Conservation (phyloP, 768 basidiomycete species). For the Mycena olivaceomarginata region DNA sequence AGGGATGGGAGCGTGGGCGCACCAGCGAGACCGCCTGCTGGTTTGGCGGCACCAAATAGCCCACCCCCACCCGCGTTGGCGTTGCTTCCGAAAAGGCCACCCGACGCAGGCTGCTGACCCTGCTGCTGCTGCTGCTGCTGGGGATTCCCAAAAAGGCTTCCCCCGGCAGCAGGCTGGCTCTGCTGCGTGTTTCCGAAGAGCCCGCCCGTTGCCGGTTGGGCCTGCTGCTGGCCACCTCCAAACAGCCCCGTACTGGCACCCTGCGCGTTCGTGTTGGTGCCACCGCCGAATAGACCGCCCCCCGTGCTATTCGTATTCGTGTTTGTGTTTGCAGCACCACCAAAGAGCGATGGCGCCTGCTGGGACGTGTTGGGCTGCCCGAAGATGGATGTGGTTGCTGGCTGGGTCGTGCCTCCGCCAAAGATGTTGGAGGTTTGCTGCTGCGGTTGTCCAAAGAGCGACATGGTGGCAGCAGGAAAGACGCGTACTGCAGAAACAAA, state of each 20-base stretch:
- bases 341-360: constrained; percentile 43
- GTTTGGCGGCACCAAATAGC: constrained; percentile 54
- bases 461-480: constrained; percentile 17
- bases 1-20: constrained; percentile 50
- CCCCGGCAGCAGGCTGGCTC: constrained; percentile 44
- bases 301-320: constrained; percentile 27
- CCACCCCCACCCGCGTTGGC: constrained; percentile 35
- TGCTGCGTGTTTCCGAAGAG: constrained; percentile 55
- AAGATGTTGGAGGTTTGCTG: constrained; percentile 29
- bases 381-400: constrained; percentile 32
- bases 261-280: constrained; percentile 21
- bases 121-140: constrained; percentile 48
- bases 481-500: too few relatives aligned
- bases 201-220: constrained; percentile 41
- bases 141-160: constrained; percentile 50
- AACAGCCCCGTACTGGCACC: constrained; percentile 50
- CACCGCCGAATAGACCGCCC: constrained; percentile 49
- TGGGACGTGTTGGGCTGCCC: constrained; percentile 30
- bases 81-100: constrained; percentile 56
- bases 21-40: constrained; percentile 28
- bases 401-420: constrained; percentile 16
- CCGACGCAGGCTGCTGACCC: constrained; percentile 36
- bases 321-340: constrained; percentile 34
- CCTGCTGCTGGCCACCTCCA: constrained; percentile 46
- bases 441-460: constrained; percentile 35